Conservation (phyloP, 352 stramenopile genomes). For the Globisporangium iwayamae region DNA sequence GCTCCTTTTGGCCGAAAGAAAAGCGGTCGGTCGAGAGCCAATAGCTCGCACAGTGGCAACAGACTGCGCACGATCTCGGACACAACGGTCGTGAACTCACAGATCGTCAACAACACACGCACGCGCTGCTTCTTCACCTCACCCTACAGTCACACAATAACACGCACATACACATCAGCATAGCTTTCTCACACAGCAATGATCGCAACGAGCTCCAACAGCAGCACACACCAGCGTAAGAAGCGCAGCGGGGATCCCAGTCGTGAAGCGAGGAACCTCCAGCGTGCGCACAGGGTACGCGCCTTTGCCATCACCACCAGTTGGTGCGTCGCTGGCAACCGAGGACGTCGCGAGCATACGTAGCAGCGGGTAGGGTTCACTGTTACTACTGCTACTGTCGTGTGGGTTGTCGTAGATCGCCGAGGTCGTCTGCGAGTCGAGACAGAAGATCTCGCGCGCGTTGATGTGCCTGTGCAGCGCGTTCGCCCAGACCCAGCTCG, state of each 20-base stretch:
- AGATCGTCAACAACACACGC: slow-evolving; percentile 53
- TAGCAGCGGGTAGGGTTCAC: slow-evolving; percentile 33
- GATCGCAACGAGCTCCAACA: not conserved
- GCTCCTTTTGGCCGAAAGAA: slow-evolving; percentile 22
- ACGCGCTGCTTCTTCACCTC: slow-evolving; percentile 50
- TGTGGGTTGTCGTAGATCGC: slow-evolving; percentile 48
- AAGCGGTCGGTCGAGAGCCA: slow-evolving; percentile 36
- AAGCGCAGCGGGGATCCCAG: slow-evolving; percentile 45
- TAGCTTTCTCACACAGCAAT: slow-evolving; percentile 1
- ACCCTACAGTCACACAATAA: slow-evolving; percentile 21
- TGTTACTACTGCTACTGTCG: slow-evolving; percentile 5
- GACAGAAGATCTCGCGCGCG: slow-evolving; percentile 44
- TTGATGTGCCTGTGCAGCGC: slow-evolving; percentile 37
- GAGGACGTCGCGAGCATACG: slow-evolving; percentile 39
- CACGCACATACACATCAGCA: not conserved
- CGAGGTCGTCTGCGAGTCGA: slow-evolving; percentile 53
- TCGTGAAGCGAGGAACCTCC: slow-evolving; percentile 54
- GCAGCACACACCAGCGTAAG: slow-evolving; percentile 46
- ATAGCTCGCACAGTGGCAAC: slow-evolving; percentile 31
- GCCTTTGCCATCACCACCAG: slow-evolving; percentile 15
- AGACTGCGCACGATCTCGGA: slow-evolving; percentile 49
- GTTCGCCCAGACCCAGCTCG: slow-evolving; percentile 51
- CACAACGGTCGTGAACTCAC: slow-evolving; percentile 32
- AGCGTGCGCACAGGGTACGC: slow-evolving; percentile 36
- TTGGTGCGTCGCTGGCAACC: slow-evolving; percentile 13